Evolutionary conservation across 805 yeast genomes (phyloP).

Genomic region (Saturnispora mendoncae): DNA sequence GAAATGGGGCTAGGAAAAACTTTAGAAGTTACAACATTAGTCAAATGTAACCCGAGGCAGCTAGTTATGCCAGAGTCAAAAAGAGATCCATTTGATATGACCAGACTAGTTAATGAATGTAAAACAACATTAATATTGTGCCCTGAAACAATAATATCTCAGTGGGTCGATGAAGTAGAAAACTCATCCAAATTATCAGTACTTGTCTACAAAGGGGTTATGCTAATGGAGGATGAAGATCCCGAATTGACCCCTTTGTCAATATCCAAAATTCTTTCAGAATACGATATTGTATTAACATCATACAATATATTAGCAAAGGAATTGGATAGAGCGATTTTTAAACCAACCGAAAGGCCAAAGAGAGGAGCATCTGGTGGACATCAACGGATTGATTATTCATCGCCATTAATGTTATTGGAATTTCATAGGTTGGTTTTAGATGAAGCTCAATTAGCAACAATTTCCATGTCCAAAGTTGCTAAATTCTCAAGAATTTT

Average conservation of each 20-base stretch:
- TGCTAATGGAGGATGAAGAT: conserved; percentile 26
- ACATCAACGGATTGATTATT: conserved; percentile 41
- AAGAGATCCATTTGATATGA: conserved; percentile 32
- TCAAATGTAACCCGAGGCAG: conserved; percentile 52
- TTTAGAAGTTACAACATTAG: conserved; percentile 65
- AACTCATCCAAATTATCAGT: conserved; percentile 48
- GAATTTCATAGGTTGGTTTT: conserved; percentile 86
- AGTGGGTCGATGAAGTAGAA: conserved; percentile 75
- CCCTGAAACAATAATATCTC: conserved; percentile 74
- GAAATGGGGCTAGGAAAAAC: conserved; percentile 99
- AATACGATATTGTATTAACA: conserved; percentile 71
- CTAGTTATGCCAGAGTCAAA: conserved; percentile 17
- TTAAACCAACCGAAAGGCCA: conserved; percentile 47
- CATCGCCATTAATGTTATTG: conserved; percentile 72
- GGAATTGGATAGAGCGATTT: conserved; percentile 75
- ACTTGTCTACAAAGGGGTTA: conserved; percentile 54
- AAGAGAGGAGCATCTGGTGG: conserved; percentile 31
- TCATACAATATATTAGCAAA: conserved; percentile 62
- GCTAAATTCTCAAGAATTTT: conserved; percentile 72
- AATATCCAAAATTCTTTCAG: conserved; percentile 46
- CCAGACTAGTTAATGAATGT: conserved; percentile 39
- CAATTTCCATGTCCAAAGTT: conserved; percentile 61
- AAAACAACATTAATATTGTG: conserved; percentile 77
- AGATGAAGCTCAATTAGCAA: conserved; percentile 94
- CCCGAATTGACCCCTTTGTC: conserved; percentile 20